Percentiles rank a stretch among this genome's conserved stretches.
These are phyloP conservation scores for Juglanconis oblonga DNA, from an alignment of 2,329 filamentous ascomycete species.

Conservation along the genomic window DNA sequence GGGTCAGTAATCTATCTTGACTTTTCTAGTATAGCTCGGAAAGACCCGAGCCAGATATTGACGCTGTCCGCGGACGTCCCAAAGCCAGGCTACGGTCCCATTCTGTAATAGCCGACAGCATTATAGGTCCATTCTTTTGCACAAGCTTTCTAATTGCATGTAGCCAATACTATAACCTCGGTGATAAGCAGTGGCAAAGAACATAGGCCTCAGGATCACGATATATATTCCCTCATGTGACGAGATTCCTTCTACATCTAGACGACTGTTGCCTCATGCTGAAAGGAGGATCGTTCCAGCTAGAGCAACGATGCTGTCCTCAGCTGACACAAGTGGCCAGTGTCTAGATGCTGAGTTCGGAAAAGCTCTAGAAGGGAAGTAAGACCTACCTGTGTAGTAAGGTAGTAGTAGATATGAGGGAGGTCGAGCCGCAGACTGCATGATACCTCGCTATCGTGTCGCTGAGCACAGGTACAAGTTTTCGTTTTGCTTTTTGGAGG, in stretches of 20 bases:
- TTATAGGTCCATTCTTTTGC: too few species aligned
- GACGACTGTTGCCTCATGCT: too few species aligned
- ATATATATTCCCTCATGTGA: too few species aligned
- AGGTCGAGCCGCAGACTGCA: background rate
- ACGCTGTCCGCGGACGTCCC: background rate
- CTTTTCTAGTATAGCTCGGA: background rate
- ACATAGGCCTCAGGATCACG: too few species aligned
- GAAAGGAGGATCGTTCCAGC: too few species aligned
- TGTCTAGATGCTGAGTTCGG: background rate
- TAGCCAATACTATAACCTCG: too few species aligned
- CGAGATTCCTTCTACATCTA: too few species aligned
- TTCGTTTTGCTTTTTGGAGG: background rate
- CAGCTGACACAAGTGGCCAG: background rate
- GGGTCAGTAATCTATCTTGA: background rate
- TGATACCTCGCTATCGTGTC: background rate
- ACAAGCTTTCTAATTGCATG: too few species aligned
- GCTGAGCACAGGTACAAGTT: background rate
- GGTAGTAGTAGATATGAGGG: background rate
- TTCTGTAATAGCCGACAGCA: too few species aligned
- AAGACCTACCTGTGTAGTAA: constrained; percentile 12
- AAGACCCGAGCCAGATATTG: background rate
- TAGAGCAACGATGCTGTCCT: background rate
- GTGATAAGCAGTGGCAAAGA: too few species aligned
- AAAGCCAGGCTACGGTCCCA: background rate
- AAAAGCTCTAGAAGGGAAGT: background rate